A percentile compares a stretch with the other conserved stretches of the same genome.
phyloP scores from a whole-genome alignment of 2,329 filamentous ascomycete genomes.

The Exophiala sp. region DNA sequence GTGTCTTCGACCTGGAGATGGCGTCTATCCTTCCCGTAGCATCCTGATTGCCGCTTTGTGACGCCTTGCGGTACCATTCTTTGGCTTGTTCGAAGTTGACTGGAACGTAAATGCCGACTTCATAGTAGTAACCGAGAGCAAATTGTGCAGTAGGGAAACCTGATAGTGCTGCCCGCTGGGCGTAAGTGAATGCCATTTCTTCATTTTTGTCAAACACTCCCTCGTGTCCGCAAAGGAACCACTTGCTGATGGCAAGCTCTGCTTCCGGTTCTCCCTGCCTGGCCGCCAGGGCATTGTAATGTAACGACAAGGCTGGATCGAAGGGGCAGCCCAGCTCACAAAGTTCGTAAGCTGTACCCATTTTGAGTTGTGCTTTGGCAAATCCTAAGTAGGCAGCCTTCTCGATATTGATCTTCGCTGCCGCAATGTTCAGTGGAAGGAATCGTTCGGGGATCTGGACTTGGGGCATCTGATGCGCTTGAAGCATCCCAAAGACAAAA shows the following conservation, averaged over 20 bases:
- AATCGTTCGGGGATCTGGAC: slow-evolving; percentile 72
- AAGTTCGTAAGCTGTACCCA: slow-evolving; percentile 93
- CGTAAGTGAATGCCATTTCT: slow-evolving; percentile 85
- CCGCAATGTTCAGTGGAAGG: slow-evolving; percentile 67
- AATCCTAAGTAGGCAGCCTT: slow-evolving; percentile 96
- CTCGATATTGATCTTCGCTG: slow-evolving; percentile 83
- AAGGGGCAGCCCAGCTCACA: slow-evolving; percentile 94
- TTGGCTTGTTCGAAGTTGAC: slow-evolving; percentile 78
- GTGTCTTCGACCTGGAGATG: slow-evolving; percentile 73
- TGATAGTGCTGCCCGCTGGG: slow-evolving; percentile 75
- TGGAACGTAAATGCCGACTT: slow-evolving; percentile 90
- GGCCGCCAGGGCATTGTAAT: slow-evolving; percentile 92
- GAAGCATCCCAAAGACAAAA: slow-evolving; percentile 92
- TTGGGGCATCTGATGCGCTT: slow-evolving; percentile 86
- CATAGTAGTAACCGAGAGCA: slow-evolving; percentile 93
- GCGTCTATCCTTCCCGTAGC: slow-evolving; percentile 78
- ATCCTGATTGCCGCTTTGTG: slow-evolving; percentile 88
- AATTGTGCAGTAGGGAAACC: slow-evolving; percentile 91
- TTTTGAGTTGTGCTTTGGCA: slow-evolving; percentile 92
- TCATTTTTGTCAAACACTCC: slow-evolving; percentile 93
- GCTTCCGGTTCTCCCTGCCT: slow-evolving; percentile 91
- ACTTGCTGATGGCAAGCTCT: slow-evolving; percentile 94
- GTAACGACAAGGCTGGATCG: slow-evolving; percentile 83
- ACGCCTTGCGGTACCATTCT: slow-evolving; percentile 86
- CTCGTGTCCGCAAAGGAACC: slow-evolving; percentile 96